phyloP scores from a whole-genome alignment of 2,329 filamentous ascomycete genomes.

The Clonostachys sp. region DNA sequence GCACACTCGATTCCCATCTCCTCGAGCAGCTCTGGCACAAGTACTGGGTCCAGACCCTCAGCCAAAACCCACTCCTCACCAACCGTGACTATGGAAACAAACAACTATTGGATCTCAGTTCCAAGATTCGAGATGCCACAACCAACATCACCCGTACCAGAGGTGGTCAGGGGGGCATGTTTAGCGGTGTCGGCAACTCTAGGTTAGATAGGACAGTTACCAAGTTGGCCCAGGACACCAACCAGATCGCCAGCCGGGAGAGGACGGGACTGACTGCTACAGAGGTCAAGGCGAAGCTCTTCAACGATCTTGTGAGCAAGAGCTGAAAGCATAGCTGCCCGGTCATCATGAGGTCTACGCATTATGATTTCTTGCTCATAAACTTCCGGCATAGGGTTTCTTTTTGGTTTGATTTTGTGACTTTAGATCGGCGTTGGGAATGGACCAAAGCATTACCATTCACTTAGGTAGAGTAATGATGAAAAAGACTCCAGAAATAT shows the following conservation, averaged over 20 bases:
- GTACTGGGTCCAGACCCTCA: slow-evolving; percentile 96
- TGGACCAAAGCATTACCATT: neutral
- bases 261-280: slow-evolving; percentile 57
- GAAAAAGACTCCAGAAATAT: neutral
- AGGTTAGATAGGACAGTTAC: slow-evolving; percentile 42
- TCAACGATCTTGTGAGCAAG: slow-evolving; percentile 32
- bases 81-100: slow-evolving; percentile 92
- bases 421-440: neutral
- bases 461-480: neutral
- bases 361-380: neutral
- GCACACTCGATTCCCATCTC: slow-evolving; percentile 79
- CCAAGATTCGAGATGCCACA: slow-evolving; percentile 70
- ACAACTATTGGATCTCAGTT: slow-evolving; percentile 83
- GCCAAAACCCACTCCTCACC: slow-evolving; percentile 82
- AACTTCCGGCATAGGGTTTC: neutral
- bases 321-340: too few species aligned
- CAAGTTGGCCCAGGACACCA: slow-evolving; percentile 58
- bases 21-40: slow-evolving; percentile 95
- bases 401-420: neutral
- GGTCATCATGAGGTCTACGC: neutral
- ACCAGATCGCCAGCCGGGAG: slow-evolving; percentile 57
- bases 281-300: slow-evolving; percentile 60
- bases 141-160: slow-evolving; percentile 15
- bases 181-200: neutral
- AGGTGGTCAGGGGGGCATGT: slow-evolving; percentile 8